Evolutionary conservation across 2,329 filamentous ascomycete species (phyloP), one percentile per base, ranked within the genome.

Genomic region (Pseudocercospora fuligena): DNA sequence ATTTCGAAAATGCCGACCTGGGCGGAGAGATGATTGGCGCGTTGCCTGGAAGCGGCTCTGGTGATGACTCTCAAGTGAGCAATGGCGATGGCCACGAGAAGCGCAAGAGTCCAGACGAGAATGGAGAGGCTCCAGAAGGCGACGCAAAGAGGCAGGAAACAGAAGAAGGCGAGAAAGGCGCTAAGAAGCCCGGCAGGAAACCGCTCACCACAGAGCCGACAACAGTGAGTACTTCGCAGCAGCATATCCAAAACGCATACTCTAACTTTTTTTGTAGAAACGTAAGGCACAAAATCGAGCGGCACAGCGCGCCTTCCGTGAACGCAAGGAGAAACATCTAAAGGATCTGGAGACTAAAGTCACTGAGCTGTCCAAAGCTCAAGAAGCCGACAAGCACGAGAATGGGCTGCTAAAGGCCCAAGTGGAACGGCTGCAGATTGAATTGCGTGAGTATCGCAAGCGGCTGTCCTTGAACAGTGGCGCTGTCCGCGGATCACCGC

Each of bases 141-240:
- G 88, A 88, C 71, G 88, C 88, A 66, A 95, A 94, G 83, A 88
- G 93, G 70, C 88, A 92, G 67, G 93, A 97, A 80, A 88, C 92
- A 69, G 88, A 91, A 66, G 93, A 97, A 79, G 88, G 90, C 66
- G 89, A 93, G 64, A 97, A 95, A 81, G 85, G 90, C 51, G 88
- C 92, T 25, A 98, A 98, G 88, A 99, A 98, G 82, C 94, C 95
- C 4, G 95, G 95, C 60, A 89, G 95, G 70, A 99, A 99, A 84
- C 95, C 94, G 21, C 85, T 98, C 75, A 98, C 93, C 57, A 96
- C 92, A 23, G 95, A 98, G 80, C 95, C 95, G 25, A 98, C 92
- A 73, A 95, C 94, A 72, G 94, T 98, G 89, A 84, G 94, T 88
- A 29, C n/a, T 27, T 11, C 40, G 63, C 33, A 69, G 65, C 54